Percentiles rank a stretch among this genome's conserved stretches.
These are phyloP conservation scores for Capillidium rhysosporum DNA, from an alignment of 371 early-diverging fungal species.

Conservation along the genomic window DNA sequence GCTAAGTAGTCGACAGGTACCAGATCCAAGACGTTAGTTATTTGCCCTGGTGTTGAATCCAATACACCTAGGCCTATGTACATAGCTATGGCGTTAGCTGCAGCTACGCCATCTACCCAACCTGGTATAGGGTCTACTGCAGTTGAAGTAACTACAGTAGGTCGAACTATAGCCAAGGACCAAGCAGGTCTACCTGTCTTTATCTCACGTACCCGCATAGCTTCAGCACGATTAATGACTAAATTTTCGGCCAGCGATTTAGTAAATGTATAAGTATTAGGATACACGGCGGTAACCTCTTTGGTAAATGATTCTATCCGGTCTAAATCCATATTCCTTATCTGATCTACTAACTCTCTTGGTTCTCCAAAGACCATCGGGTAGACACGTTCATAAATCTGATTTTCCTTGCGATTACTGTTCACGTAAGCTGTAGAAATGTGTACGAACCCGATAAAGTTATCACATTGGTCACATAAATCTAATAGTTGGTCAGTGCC, in stretches of 20 bases:
- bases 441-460: constrained; percentile 22
- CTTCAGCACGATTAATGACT: constrained; percentile 19
- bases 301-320: constrained; percentile 12
- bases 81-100: constrained; percentile 19
- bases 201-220: constrained; percentile 15
- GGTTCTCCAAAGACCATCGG: constrained; percentile 26
- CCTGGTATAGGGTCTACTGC: constrained; percentile 30
- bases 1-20: constrained; percentile 7
- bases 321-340: constrained; percentile 20
- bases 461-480: constrained; percentile 23
- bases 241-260: constrained; percentile 33
- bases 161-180: constrained; percentile 28
- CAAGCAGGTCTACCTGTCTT: constrained; percentile 8
- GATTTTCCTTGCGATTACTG: constrained; percentile 19
- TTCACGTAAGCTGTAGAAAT: constrained; percentile 26
- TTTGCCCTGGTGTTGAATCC: constrained; percentile 12
- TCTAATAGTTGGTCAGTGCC: constrained; percentile 28
- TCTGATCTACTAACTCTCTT: constrained; percentile 21
- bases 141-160: constrained; percentile 28
- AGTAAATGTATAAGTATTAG: constrained; percentile 27
- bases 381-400: constrained; percentile 21
- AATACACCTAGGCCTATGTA: constrained; percentile 8
- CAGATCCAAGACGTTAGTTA: constrained; percentile 11
- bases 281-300: constrained; percentile 18
- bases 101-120: constrained; percentile 40